Evolutionary conservation across 768 basidiomycete genomes (phyloP).

Genomic region (Boletus insuetus): DNA sequence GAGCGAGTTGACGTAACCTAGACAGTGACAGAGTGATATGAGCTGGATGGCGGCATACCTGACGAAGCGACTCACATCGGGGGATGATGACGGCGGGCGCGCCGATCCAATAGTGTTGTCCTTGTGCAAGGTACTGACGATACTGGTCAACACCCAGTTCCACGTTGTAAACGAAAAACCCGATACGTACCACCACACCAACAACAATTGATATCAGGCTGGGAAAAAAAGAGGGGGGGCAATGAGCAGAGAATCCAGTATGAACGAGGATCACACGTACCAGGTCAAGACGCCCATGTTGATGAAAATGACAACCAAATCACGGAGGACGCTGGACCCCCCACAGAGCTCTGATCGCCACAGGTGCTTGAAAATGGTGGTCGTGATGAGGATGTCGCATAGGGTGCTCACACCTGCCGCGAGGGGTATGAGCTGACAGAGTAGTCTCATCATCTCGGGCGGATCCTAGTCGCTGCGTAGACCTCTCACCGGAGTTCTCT

Average conservation of each 20-base stretch:
- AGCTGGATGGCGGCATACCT: too few species aligned
- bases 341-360: constrained; percentile 12
- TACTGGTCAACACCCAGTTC: not conserved
- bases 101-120: constrained; percentile 8
- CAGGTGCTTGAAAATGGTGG: constrained; percentile 6
- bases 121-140: constrained; percentile 6
- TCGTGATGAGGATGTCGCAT: constrained; percentile 13
- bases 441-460: not conserved
- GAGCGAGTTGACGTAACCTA: constrained; percentile 16
- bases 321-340: not conserved
- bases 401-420: constrained; percentile 1
- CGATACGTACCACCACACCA: constrained; percentile 5
- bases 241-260: not conserved
- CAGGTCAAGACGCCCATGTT: constrained; percentile 19
- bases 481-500: constrained; percentile 6
- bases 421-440: constrained; percentile 4
- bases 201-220: constrained; percentile 9
- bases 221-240: not conserved
- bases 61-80: constrained; percentile 7
- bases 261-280: not conserved
- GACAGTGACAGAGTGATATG: not conserved
- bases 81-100: constrained; percentile 7
- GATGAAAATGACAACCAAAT: constrained; percentile 9
- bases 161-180: not conserved
- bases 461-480: too few species aligned